These are phyloP conservation scores for Candida glucosophila DNA, from an alignment of 1,139 yeast species.

Conservation along the genomic window DNA sequence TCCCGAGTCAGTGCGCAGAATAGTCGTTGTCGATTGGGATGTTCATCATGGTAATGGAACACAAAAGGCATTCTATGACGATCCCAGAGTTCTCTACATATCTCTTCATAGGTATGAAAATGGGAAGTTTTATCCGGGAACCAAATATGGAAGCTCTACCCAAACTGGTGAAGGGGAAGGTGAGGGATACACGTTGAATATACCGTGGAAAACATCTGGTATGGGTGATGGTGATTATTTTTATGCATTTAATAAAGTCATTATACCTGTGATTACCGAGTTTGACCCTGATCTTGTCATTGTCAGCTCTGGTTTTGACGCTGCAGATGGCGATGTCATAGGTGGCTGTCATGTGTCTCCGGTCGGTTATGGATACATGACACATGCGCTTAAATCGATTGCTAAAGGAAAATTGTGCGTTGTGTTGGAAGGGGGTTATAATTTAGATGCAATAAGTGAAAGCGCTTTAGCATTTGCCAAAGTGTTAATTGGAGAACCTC, in stretches of 20 bases:
- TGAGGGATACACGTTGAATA: slow-evolving; percentile 77
- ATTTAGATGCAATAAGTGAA: slow-evolving; percentile 79
- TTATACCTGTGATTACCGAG: slow-evolving; percentile 83
- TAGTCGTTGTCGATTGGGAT: slow-evolving; percentile 92
- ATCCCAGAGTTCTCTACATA: slow-evolving; percentile 83
- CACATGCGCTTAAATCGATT: slow-evolving; percentile 78
- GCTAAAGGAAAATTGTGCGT: slow-evolving; percentile 88
- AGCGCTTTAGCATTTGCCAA: slow-evolving; percentile 92
- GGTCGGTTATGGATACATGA: slow-evolving; percentile 93
- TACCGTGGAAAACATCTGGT: slow-evolving; percentile 93
- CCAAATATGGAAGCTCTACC: slow-evolving; percentile 67
- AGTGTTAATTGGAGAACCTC: slow-evolving; percentile 90
- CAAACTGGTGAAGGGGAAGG: slow-evolving; percentile 83
- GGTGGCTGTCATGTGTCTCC: slow-evolving; percentile 98
- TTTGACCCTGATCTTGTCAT: slow-evolving; percentile 90
- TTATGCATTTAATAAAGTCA: slow-evolving; percentile 82
- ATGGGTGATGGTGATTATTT: slow-evolving; percentile 95
- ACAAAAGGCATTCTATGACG: slow-evolving; percentile 81
- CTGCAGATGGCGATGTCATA: slow-evolving; percentile 95
- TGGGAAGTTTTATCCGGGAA: slow-evolving; percentile 92
- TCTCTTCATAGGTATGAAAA: slow-evolving; percentile 89
- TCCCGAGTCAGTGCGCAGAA: slow-evolving; percentile 81
- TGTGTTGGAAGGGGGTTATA: slow-evolving; percentile 94
- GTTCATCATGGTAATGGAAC: slow-evolving; percentile 99
- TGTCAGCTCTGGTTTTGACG: slow-evolving; percentile 94